Evolutionary conservation across 2,329 filamentous ascomycete genomes (phyloP).

Genomic region (Colletotrichum filicis): DNA sequence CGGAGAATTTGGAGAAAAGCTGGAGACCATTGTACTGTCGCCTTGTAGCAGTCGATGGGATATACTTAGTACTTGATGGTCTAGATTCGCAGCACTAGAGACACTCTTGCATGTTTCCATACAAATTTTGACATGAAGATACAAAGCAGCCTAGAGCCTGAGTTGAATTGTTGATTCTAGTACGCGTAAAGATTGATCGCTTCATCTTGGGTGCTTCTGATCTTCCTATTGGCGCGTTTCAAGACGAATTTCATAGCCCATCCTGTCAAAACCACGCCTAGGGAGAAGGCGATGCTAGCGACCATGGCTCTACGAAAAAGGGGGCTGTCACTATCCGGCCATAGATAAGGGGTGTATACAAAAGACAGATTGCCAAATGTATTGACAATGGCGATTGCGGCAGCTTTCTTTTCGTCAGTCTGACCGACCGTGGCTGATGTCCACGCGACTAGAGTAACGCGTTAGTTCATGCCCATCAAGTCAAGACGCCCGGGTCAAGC

Average conservation of each 20-base stretch:
- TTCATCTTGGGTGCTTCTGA: constrained; percentile 35
- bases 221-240: constrained; percentile 48
- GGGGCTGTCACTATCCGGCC: constrained; percentile 44
- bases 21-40: no score
- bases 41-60: no score
- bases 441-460: constrained; percentile 48
- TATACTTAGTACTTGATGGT: constrained; percentile 10
- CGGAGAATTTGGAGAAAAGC: no score
- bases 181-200: constrained; percentile 43
- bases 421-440: constrained; percentile 51
- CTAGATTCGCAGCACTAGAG: not conserved
- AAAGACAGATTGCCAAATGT: constrained; percentile 48
- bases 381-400: constrained; percentile 52
- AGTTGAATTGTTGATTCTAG: constrained; percentile 9
- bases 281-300: constrained; percentile 39
- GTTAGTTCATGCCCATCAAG: no score
- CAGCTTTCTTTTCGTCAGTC: constrained; percentile 58
- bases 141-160: no score
- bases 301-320: constrained; percentile 36
- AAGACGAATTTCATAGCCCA: constrained; percentile 49
- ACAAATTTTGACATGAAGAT: no score
- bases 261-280: constrained; percentile 46
- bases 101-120: no score
- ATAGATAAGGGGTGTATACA: constrained; percentile 54
- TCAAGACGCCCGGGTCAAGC: no score